Evolutionary conservation across 2,329 filamentous ascomycete genomes (phyloP), one percentile per base, ranked within the genome.

Genomic region (Penicillium sp.): DNA sequence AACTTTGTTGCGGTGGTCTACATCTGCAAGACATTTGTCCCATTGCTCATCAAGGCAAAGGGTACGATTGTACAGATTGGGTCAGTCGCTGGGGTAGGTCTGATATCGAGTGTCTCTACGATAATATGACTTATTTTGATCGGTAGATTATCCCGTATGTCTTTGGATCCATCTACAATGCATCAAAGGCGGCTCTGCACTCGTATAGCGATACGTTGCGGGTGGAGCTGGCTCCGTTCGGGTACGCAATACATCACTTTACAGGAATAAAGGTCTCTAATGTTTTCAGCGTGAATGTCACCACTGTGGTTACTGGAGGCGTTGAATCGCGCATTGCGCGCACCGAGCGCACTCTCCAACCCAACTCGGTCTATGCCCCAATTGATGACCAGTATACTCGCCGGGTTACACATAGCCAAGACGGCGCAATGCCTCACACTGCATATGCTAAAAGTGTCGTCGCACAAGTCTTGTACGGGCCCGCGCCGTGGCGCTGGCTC

Each of bases 171-270:
- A 75, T 78, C 17, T 88, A 89, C 76, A 86, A 85, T 67, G 84
- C 85, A 7, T 83, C 82, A 44, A 88, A 88, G 71, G 86, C 85
- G 0, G 86, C 86, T 0, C 69, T 88, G 41, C 85, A 88, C 69
- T 78, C 81, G 1, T 88, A 85, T 71, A 83, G 81, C 60, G 81
- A 88, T 62, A 86, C 85, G 0, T 71, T 88, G 51, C 81, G 86
- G 13, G 81, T 88, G 19, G 85, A 88, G 68, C 74, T 88, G 72
- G 77, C 75, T 61, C 85, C 85, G 1, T 78, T 78, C 49, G 77
- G 76, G 78, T 79, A 71, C 31, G 73, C 66, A 45, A 48, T 23
- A 23, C 8, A 26, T 17, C 26, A 31, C 19, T 7, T 21, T 29
- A 21, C 7, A 17, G 2, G 8, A 7, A 7, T 7, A 41, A 7